Evolutionary conservation across 1,284 basidiomycete species (phyloP).

Genomic region (Macrocystidia cucumis): DNA sequence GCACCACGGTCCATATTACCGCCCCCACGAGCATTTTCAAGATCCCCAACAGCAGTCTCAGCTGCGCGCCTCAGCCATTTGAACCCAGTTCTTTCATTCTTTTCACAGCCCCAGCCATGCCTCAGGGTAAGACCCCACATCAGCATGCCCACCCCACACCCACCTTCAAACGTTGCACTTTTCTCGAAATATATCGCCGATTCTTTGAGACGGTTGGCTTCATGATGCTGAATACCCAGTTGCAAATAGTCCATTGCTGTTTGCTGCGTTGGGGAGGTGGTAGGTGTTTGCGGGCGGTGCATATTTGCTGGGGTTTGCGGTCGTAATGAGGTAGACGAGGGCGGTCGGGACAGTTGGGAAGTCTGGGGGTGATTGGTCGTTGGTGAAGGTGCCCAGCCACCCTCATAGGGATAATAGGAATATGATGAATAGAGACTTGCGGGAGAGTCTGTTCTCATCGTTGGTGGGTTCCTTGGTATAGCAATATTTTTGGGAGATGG

Average conservation of each 20-base stretch:
- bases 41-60: conserved; percentile 71
- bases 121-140: conserved; percentile 88
- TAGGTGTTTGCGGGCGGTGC: no score
- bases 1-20: conserved; percentile 21
- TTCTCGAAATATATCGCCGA: conserved; percentile 77
- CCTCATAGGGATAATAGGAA: conserved; percentile 57
- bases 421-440: conserved; percentile 57
- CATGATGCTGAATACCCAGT: conserved; percentile 77
- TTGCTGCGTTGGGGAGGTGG: conserved; percentile 12
- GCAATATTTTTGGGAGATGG: conserved; percentile 1
- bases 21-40: conserved; percentile 48
- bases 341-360: conserved; percentile 12
- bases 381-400: conserved; percentile 20
- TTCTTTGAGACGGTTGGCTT: conserved; percentile 67
- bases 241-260: conserved; percentile 62
- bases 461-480: conserved; percentile 4
- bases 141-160: conserved; percentile 85
- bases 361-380: conserved; percentile 9
- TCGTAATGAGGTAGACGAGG: conserved; percentile 6
- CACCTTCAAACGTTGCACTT: conserved; percentile 68
- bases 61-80: conserved; percentile 80
- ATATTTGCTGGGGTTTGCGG: conserved; percentile 1
- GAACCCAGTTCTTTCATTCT: conserved; percentile 74
- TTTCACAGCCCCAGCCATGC: conserved; percentile 83
- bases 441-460: conserved; percentile 29